phyloP scores from a whole-genome alignment of 352 stramenopile genomes.

The Aphanomyces astaci region DNA sequence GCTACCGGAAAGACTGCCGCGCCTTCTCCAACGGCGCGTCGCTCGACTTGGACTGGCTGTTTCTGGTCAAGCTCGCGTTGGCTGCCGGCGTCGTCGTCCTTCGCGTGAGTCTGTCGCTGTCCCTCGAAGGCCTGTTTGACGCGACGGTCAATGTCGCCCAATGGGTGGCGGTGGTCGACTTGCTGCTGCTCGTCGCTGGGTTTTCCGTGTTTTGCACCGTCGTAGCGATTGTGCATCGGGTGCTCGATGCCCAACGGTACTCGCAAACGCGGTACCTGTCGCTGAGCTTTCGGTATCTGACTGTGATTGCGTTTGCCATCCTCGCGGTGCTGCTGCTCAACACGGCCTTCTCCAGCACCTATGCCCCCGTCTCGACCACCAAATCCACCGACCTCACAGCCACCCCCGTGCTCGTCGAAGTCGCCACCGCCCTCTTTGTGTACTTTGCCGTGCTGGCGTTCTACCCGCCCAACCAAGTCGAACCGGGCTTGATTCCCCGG shows the following conservation, averaged over 20 bases:
- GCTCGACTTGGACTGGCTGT: neutral
- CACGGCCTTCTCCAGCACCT: neutral
- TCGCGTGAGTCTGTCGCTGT: neutral
- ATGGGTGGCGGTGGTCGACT: neutral
- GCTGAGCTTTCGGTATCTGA: slow-evolving; percentile 9
- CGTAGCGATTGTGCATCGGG: neutral
- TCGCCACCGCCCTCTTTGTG: neutral
- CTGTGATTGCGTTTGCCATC: slow-evolving; percentile 6
- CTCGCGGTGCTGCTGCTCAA: slow-evolving; percentile 10
- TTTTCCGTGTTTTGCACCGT: slow-evolving; percentile 9
- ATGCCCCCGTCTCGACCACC: slow-evolving; percentile 3
- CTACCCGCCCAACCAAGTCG: neutral
- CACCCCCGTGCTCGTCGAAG: neutral
- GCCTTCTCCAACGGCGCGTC: neutral
- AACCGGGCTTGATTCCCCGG: neutral
- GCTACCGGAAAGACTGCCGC: neutral
- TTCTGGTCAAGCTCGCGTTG: neutral
- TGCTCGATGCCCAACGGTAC: neutral
- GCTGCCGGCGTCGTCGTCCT: neutral
- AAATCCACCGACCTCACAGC: neutral
- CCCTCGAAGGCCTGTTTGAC: neutral
- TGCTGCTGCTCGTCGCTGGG: neutral
- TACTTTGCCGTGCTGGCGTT: slow-evolving; percentile 9
- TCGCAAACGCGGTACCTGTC: slow-evolving; percentile 14
- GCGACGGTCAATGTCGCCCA: neutral